These are phyloP conservation scores for Rehmannia glutinosa DNA, from an alignment of 257 asterid genomes.

Conservation along the genomic window DNA sequence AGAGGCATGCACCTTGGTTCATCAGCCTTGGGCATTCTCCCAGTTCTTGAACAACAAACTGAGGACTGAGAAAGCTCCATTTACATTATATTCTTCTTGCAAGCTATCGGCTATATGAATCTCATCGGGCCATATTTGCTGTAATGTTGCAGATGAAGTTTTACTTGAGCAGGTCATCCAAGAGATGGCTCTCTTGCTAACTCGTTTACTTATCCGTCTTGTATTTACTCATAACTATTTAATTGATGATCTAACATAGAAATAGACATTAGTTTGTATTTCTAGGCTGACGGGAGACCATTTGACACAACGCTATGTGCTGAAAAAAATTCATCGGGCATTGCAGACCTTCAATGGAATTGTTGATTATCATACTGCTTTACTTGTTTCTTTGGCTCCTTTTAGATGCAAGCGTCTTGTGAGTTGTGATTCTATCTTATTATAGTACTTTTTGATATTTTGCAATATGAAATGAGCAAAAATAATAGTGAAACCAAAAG, in stretches of 20 bases:
- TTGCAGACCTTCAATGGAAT: neutral
- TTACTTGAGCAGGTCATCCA: constrained; percentile 2
- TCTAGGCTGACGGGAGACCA: neutral
- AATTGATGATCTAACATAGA: neutral
- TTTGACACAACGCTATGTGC: neutral
- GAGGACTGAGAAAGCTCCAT: constrained; percentile 35
- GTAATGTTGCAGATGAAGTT: neutral
- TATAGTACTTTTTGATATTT: no score
- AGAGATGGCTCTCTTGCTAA: neutral
- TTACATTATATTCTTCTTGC: neutral
- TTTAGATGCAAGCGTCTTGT: neutral
- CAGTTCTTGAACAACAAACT: constrained; percentile 59
- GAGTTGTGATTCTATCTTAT: no score
- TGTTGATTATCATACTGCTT: neutral
- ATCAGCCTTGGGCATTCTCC: constrained; percentile 75
- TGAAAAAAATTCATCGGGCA: neutral
- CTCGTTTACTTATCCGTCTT: neutral
- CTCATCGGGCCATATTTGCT: neutral
- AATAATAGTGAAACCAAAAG: no score
- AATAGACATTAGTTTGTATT: neutral
- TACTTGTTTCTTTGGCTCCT: neutral
- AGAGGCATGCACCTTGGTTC: constrained; percentile 95
- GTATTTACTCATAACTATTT: neutral
- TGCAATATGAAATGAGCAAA: no score
- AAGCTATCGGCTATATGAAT: neutral